Evolutionary conservation across 208 protist species (phyloP).

Genomic region (Acanthamoeba healyi): DNA sequence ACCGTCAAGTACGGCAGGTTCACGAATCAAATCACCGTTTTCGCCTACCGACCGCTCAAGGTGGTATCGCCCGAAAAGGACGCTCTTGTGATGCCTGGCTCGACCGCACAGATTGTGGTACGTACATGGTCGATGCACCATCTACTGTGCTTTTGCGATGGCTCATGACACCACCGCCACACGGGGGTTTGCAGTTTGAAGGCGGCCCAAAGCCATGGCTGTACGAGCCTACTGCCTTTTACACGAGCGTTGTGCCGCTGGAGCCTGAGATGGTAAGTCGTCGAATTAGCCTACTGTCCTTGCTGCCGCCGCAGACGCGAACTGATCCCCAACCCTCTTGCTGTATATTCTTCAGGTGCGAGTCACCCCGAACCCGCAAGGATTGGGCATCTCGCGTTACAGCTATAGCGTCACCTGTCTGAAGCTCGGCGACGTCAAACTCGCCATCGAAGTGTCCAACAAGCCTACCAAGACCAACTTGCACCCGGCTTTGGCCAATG

Average conservation of each 20-base stretch:
- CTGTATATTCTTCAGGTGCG: slow-evolving; percentile 5
- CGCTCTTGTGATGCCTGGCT: slow-evolving; percentile 57
- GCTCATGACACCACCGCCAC: too few relatives aligned
- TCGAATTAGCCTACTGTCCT: background rate
- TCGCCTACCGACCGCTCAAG: slow-evolving; percentile 63
- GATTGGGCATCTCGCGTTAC: background rate
- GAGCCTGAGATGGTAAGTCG: background rate
- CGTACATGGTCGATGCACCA: too few relatives aligned
- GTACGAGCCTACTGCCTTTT: slow-evolving; percentile 75
- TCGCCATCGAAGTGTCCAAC: slow-evolving; percentile 52
- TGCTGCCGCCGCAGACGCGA: too few relatives aligned
- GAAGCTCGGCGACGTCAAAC: slow-evolving; percentile 29
- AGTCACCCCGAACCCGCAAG: slow-evolving; percentile 35
- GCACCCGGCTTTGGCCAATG: slow-evolving; percentile 41
- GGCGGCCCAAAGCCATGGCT: slow-evolving; percentile 73
- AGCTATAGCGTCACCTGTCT: slow-evolving; percentile 67
- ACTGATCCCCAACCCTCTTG: too few relatives aligned
- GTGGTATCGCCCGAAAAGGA: slow-evolving; percentile 41
- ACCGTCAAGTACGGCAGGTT: slow-evolving; percentile 66
- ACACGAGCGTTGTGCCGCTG: background rate
- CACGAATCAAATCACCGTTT: slow-evolving; percentile 45
- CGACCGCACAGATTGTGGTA: slow-evolving; percentile 60
- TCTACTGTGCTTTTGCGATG: too few relatives aligned
- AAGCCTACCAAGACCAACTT: slow-evolving; percentile 70
- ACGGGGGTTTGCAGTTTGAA: slow-evolving; percentile 70